Conservation (phyloP, 2,329 filamentous ascomycete species). For the Paraconiothyrium brasiliense region DNA sequence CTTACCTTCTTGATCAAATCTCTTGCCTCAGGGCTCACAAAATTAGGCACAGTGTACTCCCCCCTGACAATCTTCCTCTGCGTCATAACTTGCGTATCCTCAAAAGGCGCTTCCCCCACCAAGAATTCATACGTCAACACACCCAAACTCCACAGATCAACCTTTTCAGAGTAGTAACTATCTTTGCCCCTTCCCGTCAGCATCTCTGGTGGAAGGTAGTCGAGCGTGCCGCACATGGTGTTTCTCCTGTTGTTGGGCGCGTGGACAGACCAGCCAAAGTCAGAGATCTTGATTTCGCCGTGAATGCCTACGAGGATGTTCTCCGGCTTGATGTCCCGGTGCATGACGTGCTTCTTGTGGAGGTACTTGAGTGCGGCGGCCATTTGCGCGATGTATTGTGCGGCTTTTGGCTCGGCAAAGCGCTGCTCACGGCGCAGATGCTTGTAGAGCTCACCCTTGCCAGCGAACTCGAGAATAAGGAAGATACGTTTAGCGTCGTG, state of each 20-base stretch:
- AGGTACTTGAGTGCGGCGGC: slow-evolving; percentile 88
- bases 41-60: slow-evolving; percentile 92
- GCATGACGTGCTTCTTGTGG: slow-evolving; percentile 97
- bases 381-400: slow-evolving; percentile 90
- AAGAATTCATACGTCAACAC: slow-evolving; percentile 97
- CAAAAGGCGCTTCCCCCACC: slow-evolving; percentile 94
- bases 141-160: slow-evolving; percentile 95
- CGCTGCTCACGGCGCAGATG: slow-evolving; percentile 79
- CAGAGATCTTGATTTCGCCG: slow-evolving; percentile 97
- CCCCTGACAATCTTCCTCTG: slow-evolving; percentile 86
- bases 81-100: slow-evolving; percentile 94
- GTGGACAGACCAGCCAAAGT: slow-evolving; percentile 98
- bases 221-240: slow-evolving; percentile 96
- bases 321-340: slow-evolving; percentile 96
- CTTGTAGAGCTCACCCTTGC: slow-evolving; percentile 88
- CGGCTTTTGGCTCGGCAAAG: slow-evolving; percentile 86
- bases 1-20: slow-evolving; percentile 91
- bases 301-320: slow-evolving; percentile 97
- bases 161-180: slow-evolving; percentile 93
- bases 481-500: slow-evolving; percentile 90
- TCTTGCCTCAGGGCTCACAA: slow-evolving; percentile 87
- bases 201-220: slow-evolving; percentile 99
- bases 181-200: slow-evolving; percentile 80
- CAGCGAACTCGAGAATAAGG: slow-evolving; percentile 86
- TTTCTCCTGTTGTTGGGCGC: slow-evolving; percentile 92